A percentile compares a stretch with the other conserved stretches of the same genome.
phyloP scores from a whole-genome alignment of 2,329 filamentous ascomycete species.

The Juglanconis oblonga region DNA sequence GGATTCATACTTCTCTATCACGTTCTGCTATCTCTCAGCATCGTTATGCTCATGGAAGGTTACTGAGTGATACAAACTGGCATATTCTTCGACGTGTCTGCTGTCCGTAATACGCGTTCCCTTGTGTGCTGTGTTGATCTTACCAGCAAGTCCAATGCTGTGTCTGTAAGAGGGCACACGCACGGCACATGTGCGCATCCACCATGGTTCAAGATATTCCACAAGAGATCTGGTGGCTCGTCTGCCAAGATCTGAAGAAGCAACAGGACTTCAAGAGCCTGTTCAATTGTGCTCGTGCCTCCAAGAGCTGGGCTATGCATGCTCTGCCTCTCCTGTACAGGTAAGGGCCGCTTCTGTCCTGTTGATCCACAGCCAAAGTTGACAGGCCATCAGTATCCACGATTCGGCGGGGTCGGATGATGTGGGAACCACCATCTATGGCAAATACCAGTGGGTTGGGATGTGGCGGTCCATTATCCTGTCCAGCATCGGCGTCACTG shows the following conservation, averaged over 20 bases:
- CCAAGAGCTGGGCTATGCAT: slow-evolving; percentile 53
- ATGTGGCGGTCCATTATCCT: slow-evolving; percentile 68
- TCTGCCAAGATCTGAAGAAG: slow-evolving; percentile 57
- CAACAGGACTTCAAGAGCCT: slow-evolving; percentile 58
- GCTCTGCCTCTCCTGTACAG: slow-evolving; percentile 63
- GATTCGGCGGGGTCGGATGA: slow-evolving; percentile 43
- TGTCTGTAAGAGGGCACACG: background rate
- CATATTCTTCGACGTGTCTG: too few relatives aligned
- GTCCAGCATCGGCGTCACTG: slow-evolving; percentile 60
- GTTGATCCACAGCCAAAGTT: background rate
- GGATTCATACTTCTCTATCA: too few relatives aligned
- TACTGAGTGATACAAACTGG: too few relatives aligned
- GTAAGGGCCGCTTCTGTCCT: slow-evolving; percentile 33
- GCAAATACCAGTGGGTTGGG: slow-evolving; percentile 52
- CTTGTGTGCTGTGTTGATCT: too few relatives aligned
- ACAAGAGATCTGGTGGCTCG: slow-evolving; percentile 57
- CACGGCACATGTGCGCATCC: background rate
- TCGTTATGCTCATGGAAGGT: too few relatives aligned
- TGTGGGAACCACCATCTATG: slow-evolving; percentile 31
- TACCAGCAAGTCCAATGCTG: too few relatives aligned
- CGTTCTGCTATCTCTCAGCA: too few relatives aligned
- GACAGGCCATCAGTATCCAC: slow-evolving; percentile 36
- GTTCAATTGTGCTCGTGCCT: slow-evolving; percentile 55
- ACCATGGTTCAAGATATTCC: slow-evolving; percentile 35
- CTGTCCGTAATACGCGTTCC: too few relatives aligned